Evolutionary conservation across 2,329 filamentous ascomycete species (phyloP).

Genomic region (Aspergillus brunneoviolaceus): DNA sequence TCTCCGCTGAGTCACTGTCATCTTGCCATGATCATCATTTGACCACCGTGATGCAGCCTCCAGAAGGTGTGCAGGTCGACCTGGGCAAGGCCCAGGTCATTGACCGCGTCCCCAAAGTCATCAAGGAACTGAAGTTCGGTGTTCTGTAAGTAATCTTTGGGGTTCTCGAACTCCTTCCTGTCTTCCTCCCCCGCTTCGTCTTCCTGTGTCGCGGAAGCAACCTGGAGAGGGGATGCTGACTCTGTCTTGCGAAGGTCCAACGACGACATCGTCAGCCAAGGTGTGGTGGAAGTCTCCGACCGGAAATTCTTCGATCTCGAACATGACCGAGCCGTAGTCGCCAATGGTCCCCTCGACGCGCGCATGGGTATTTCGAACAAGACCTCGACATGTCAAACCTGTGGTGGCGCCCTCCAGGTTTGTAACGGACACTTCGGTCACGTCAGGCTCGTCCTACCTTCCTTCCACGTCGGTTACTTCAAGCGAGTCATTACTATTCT

Average conservation of each 20-base stretch:
- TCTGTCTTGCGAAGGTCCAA: slow-evolving; percentile 61
- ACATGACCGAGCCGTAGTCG: slow-evolving; percentile 70
- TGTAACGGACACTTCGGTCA: slow-evolving; percentile 97
- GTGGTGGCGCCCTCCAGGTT: slow-evolving; percentile 73
- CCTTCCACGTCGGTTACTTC: slow-evolving; percentile 94
- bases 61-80: slow-evolving; percentile 48
- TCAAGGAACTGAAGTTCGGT: slow-evolving; percentile 91
- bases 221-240: background rate
- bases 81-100: slow-evolving; percentile 80
- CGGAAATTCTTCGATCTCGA: slow-evolving; percentile 89
- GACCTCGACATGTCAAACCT: slow-evolving; percentile 74
- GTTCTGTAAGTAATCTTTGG: slow-evolving; percentile 64
- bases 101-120: slow-evolving; percentile 84
- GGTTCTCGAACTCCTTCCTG: background rate
- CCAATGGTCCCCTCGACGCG: slow-evolving; percentile 82
- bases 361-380: slow-evolving; percentile 90
- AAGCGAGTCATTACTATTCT: slow-evolving; percentile 89
- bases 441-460: slow-evolving; percentile 83
- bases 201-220: background rate
- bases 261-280: slow-evolving; percentile 93
- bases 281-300: slow-evolving; percentile 91
- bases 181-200: background rate
- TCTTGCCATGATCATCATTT: slow-evolving; percentile 39
- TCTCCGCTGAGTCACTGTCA: slow-evolving; percentile 25
- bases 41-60: slow-evolving; percentile 42